Evolutionary conservation across 441 rosid genomes (phyloP), one percentile per base, ranked within the genome.

Genomic region (Biscutella laevigata): DNA sequence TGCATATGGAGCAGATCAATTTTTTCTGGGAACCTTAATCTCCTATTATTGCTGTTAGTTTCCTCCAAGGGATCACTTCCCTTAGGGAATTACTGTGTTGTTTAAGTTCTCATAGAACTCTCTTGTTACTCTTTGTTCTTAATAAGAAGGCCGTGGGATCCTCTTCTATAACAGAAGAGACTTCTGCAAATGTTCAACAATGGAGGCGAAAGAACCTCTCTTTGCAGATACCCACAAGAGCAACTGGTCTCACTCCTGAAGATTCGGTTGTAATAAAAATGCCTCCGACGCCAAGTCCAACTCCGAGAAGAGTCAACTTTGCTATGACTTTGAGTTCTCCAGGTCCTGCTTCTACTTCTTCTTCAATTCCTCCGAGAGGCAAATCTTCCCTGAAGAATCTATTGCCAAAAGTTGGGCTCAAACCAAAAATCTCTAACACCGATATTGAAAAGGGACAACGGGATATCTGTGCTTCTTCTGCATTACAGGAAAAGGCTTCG

Each of bases 221-320:
- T 61, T 78, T 92, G 3, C 89, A 83, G 64, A 88, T 88, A 66
- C 98, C 98, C 2, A 71, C 85, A 0, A 79, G 89, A 70, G 56
- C 71, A 42, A n/a, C 72, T 33, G 82, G 62, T 29, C 72, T 60
- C 20, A 53, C 87, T 21, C 57, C 61, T 24, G 80, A 46, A 63
- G 96, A 84, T 29, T 71, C 81, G 3, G 78, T 72, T 35, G 52
- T 60, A 13, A 68, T 86, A 57, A 88, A 76, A 67, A 82, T 83
- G 79, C 86, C 89, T 1, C 81, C 80, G 30, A 72, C 95, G 9
- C 88, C 91, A 29, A 82, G 82, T 75, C 79, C 76, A 54, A 88
- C 95, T 59, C 94, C 94, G 1, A 80, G 68, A 74, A 83, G 77
- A 72, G 98, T 92, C 10, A 88, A 86, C 61, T 92, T 92, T 58